A percentile compares a stretch with the other conserved stretches of the same genome.
Conservation (phyloP, 495 filamentous ascomycete genomes). For the Xylaria cubensis region DNA sequence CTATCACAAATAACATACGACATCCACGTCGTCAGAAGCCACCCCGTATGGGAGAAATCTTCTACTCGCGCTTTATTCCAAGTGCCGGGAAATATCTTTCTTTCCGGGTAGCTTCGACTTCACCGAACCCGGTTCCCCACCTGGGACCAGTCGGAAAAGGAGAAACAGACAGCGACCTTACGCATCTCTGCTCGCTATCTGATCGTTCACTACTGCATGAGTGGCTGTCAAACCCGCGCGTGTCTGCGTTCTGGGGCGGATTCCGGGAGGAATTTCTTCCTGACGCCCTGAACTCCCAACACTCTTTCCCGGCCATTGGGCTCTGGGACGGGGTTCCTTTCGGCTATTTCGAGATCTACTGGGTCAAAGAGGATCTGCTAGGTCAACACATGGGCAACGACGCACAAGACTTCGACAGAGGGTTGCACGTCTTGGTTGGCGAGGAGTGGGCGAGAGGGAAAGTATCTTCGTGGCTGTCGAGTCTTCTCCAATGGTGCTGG, state of each 20-base stretch:
- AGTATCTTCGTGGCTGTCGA: constrained; percentile 77
- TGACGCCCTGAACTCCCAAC: constrained; percentile 64
- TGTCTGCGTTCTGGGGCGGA: constrained; percentile 81
- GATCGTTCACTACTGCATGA: constrained; percentile 81
- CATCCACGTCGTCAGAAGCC: constrained; percentile 92
- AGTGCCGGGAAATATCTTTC: constrained; percentile 84
- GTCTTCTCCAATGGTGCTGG: constrained; percentile 85
- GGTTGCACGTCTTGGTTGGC: constrained; percentile 86
- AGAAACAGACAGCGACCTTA: constrained; percentile 37
- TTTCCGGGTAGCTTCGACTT: constrained; percentile 77
- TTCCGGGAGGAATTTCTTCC: constrained; percentile 72
- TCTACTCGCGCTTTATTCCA: constrained; percentile 88
- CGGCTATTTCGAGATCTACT: constrained; percentile 98
- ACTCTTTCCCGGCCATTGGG: constrained; percentile 91
- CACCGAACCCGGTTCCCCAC: constrained; percentile 58
- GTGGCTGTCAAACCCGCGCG: constrained; percentile 91
- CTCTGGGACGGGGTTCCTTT: constrained; percentile 96
- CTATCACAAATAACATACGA: constrained; percentile 75
- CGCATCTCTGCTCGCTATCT: constrained; percentile 47
- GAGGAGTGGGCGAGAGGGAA: constrained; percentile 91
- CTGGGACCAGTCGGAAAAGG: constrained; percentile 57
- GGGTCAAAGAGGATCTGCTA: constrained; percentile 91
- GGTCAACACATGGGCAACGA: constrained; percentile 66
- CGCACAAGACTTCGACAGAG: constrained; percentile 82
- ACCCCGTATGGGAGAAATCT: constrained; percentile 82